These are phyloP conservation scores for Rachicladosporium sp. DNA, from an alignment of 2,329 filamentous ascomycete species.

Conservation along the genomic window DNA sequence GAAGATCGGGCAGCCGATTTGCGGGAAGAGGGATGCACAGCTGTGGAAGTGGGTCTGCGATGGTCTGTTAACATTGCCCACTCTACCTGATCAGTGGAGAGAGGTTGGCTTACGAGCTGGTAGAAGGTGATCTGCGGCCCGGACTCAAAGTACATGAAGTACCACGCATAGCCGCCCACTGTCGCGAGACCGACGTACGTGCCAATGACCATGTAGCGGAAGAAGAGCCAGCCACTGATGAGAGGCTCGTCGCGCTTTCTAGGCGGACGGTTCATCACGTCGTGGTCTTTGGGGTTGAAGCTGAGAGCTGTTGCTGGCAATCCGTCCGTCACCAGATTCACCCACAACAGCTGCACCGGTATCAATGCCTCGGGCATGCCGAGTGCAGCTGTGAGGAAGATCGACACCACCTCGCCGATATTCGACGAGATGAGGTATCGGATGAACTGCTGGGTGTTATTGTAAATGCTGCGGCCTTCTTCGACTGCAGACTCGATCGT, in stretches of 20 bases:
- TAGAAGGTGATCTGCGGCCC: conserved; percentile 87
- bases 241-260: conserved; percentile 86
- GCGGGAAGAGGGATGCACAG: conserved; percentile 72
- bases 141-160: conserved; percentile 58
- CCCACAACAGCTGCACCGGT: conserved; percentile 94
- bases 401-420: conserved; percentile 97
- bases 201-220: conserved; percentile 93
- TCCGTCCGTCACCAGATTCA: conserved; percentile 95
- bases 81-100: too few relatives aligned
- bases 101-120: conserved; percentile 47
- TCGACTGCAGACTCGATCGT: conserved; percentile 94
- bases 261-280: conserved; percentile 89
- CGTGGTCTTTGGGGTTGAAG: conserved; percentile 97
- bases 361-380: conserved; percentile 97
- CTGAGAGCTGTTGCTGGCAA: conserved; percentile 90
- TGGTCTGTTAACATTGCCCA: conserved; percentile 8
- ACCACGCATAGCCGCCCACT: conserved; percentile 97
- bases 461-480: conserved; percentile 96
- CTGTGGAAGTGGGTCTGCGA: conserved; percentile 71
- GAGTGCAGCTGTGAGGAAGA: conserved; percentile 90
- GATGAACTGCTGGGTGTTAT: conserved; percentile 99
- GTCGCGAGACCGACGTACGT: conserved; percentile 90
- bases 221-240: conserved; percentile 91
- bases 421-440: conserved; percentile 98
- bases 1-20: conserved; percentile 91